phyloP scores from a whole-genome alignment of 768 basidiomycete genomes.

The Roridomyces roridus region DNA sequence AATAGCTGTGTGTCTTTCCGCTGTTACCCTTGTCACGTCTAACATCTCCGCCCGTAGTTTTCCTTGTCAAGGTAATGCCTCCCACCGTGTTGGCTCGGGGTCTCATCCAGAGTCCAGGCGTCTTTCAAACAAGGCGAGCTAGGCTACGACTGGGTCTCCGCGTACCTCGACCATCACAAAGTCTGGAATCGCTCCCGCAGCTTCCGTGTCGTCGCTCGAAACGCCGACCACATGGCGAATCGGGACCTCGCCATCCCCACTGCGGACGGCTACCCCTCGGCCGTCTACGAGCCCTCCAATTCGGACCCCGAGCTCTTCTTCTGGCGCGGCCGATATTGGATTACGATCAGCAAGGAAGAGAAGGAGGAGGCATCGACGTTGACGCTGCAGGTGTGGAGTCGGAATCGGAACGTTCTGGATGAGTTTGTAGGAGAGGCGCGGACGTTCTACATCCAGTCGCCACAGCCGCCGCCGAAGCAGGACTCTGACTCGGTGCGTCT shows the following conservation, averaged over 20 bases:
- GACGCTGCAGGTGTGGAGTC: slow-evolving; percentile 26
- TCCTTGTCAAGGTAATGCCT: slow-evolving; percentile 21
- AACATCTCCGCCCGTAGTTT: slow-evolving; percentile 10
- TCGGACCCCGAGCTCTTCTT: slow-evolving; percentile 23
- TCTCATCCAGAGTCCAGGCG: slow-evolving; percentile 14
- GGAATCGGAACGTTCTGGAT: slow-evolving; percentile 23
- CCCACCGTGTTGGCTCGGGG: no score
- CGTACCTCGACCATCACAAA: slow-evolving; percentile 27
- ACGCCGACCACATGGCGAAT: slow-evolving; percentile 19
- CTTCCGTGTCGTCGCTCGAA: slow-evolving; percentile 26
- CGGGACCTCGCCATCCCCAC: slow-evolving; percentile 20
- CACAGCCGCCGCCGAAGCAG: slow-evolving; percentile 18
- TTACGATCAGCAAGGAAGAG: slow-evolving; percentile 26
- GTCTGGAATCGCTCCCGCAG: slow-evolving; percentile 26
- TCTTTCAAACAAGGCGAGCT: slow-evolving; percentile 26
- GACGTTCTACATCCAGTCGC: slow-evolving; percentile 12
- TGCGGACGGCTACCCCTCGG: slow-evolving; percentile 19
- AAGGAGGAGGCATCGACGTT: slow-evolving; percentile 19
- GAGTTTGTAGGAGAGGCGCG: slow-evolving; percentile 26
- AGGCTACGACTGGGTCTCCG: slow-evolving; percentile 21
- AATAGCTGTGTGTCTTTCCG: slow-evolving; percentile 22
- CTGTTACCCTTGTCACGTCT: not conserved
- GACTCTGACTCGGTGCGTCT: slow-evolving; percentile 22
- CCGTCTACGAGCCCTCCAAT: slow-evolving; percentile 21
- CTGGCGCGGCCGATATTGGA: slow-evolving; percentile 23